Conservation (phyloP, 225 moss, liverwort and hornwort species). For the Pleurozium schreberi region DNA sequence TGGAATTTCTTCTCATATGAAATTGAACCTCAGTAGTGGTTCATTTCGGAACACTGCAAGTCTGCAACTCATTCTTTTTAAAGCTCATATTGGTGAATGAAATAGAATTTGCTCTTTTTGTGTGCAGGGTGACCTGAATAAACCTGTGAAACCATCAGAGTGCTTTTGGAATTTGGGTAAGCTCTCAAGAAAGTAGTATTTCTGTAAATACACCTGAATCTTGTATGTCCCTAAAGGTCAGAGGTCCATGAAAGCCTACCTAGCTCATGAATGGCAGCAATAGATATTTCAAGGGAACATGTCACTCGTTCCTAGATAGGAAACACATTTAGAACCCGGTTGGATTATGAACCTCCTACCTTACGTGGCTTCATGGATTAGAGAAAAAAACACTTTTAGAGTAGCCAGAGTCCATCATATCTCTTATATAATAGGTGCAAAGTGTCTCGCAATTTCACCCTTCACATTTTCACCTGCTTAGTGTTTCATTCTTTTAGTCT, state of each 20-base stretch:
- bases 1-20: neutral
- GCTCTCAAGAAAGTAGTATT: neutral
- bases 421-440: neutral
- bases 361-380: neutral
- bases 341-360: too few relatives aligned
- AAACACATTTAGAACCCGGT: too few relatives aligned
- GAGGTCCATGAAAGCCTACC: too few relatives aligned
- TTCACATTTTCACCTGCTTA: neutral
- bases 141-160: conserved; percentile 59
- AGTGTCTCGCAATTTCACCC: neutral
- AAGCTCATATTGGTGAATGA: neutral
- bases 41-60: neutral
- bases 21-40: neutral
- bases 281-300: too few relatives aligned
- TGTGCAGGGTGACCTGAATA: conserved; percentile 70
- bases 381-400: neutral
- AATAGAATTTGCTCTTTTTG: neutral
- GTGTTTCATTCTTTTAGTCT: neutral
- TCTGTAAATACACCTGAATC: neutral
- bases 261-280: too few relatives aligned
- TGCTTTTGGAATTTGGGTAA: conserved; percentile 88
- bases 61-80: neutral
- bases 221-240: too few relatives aligned
- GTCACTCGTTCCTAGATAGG: too few relatives aligned
- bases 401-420: neutral